Base-by-base conservation (phyloP, 2,329 filamentous ascomycete genomes). In the Clarireedia paspali region DNA sequence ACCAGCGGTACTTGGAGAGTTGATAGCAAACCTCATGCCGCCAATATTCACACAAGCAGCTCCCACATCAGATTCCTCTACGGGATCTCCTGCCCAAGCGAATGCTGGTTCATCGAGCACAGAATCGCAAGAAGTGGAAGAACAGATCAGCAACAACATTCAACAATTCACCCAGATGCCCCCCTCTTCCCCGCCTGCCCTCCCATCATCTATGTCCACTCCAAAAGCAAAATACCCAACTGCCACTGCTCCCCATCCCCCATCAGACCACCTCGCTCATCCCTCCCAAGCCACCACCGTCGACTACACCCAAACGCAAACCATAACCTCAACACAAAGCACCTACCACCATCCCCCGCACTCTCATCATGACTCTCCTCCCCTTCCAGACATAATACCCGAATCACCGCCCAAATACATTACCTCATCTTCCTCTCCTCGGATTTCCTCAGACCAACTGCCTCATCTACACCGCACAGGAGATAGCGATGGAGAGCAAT, bases 21-120 rank as follows among this genome's bases (percentile, higher is more conserved):
- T 85, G 12, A 74, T 84, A 46, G 79, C 75, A 52, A 85, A 85
- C 57, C 66, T 86, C 36, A 72, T 77, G 15, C 75, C 75, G 42
- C 76, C 78, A 5, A 65, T 83, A 1, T 75, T 83, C 55, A 71
- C 68, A 57, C 17, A 45, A 38, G 38, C 23, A 10, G n/a, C 17
- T 44, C 23, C 40, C 42, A 14, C 12, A 23, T 26, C 27, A n/a
- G 30, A 24, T 53, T 14, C 60, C 23, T 30, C 45, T 42, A 7
- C 44, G 6, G 34, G 38, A 7, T 24, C 45, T 34, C 27, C 27
- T 3, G 38, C 6, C 30, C 38, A 45, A 3, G 10, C 17, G 10
- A 45, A 47, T 12, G 23, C 9, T 26, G 23, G 24, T 47, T 62
- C 63, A 14, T 65, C 64, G 12, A 57, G 56, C n/a, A 66, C 63